Conservation (phyloP, 805 yeast species). For the Pichia scutulata region DNA sequence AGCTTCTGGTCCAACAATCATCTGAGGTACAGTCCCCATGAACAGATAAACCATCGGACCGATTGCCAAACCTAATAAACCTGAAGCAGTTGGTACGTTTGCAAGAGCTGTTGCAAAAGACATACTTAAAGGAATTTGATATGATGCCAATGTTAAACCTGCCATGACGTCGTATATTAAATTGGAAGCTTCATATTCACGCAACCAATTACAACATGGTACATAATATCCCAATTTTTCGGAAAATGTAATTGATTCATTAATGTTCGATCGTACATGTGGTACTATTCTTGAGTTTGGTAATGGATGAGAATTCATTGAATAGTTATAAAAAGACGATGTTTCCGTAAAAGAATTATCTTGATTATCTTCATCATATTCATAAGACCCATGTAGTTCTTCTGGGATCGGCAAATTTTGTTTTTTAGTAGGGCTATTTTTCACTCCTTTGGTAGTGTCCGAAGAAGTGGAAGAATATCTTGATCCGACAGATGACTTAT, state of each 20-base stretch:
- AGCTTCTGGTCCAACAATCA: slow-evolving; percentile 91
- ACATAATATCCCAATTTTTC: slow-evolving; percentile 50
- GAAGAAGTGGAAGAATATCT: not conserved
- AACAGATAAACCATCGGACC: slow-evolving; percentile 74
- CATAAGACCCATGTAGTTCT: not conserved
- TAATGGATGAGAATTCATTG: not conserved
- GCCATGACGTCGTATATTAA: slow-evolving; percentile 64
- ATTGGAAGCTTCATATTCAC: slow-evolving; percentile 34
- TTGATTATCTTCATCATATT: not conserved
- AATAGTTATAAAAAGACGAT: not conserved
- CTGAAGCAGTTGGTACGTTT: slow-evolving; percentile 74
- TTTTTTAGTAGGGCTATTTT: not conserved
- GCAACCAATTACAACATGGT: slow-evolving; percentile 65
- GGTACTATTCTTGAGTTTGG: slow-evolving; percentile 1
- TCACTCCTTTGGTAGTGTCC: not conserved
- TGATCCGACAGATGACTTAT: not conserved
- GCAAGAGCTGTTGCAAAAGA: slow-evolving; percentile 79
- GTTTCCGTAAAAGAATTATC: not conserved
- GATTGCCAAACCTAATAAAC: slow-evolving; percentile 65
- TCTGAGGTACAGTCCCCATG: slow-evolving; percentile 79
- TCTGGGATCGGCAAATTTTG: not conserved
- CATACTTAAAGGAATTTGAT: slow-evolving; percentile 82
- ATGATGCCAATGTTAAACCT: slow-evolving; percentile 81
- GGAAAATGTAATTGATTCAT: slow-evolving; percentile 3
- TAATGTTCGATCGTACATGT: not conserved